A percentile compares a stretch with the other conserved stretches of the same genome.
Evolutionary conservation across 495 filamentous ascomycete genomes (phyloP).

Genomic region (Alectoria sarmentosa): DNA sequence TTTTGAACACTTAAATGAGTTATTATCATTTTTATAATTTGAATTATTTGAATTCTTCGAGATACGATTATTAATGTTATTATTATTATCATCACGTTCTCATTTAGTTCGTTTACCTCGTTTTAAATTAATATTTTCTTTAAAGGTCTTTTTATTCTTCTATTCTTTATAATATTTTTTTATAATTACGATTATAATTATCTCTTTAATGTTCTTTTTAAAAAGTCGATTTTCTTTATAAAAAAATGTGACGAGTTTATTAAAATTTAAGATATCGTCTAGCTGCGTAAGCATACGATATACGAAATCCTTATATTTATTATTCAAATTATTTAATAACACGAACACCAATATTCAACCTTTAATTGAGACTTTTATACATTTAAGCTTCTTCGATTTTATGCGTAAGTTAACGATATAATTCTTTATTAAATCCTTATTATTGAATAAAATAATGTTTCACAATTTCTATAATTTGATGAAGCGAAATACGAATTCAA

Average conservation of each 20-base stretch:
- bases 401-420: neutral
- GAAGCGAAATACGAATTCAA: neutral
- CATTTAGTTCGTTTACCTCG: neutral
- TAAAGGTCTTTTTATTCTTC: neutral
- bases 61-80: neutral
- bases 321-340: neutral
- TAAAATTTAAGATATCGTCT: neutral
- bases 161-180: neutral
- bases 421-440: neutral
- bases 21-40: neutral
- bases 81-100: neutral
- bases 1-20: neutral
- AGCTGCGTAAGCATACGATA: neutral
- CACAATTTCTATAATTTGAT: neutral
- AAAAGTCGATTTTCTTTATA: neutral
- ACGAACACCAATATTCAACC: neutral
- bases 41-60: neutral
- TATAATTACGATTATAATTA: neutral
- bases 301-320: neutral
- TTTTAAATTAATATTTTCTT: neutral
- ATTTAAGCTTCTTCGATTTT: neutral
- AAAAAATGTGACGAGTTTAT: neutral
- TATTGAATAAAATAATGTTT: neutral
- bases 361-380: neutral
- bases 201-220: neutral